Conservation (phyloP, 768 basidiomycete genomes). For the Boletus rufocinnamomeus region DNA sequence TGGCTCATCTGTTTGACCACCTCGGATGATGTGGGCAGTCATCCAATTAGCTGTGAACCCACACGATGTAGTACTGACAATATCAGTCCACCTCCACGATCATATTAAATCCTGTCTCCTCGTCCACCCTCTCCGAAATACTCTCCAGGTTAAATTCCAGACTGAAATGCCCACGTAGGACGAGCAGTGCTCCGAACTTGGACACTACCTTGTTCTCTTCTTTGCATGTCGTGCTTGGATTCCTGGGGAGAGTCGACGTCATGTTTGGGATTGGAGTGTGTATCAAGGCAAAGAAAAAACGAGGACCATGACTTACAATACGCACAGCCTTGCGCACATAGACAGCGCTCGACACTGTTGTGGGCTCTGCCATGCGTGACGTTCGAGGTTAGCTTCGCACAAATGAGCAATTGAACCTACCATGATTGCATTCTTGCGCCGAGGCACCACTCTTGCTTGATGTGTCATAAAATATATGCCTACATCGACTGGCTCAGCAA, state of each 20-base stretch:
- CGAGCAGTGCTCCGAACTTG: conserved; percentile 70
- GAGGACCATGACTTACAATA: conserved; percentile 58
- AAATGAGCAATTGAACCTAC: not conserved
- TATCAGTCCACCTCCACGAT: conserved; percentile 63
- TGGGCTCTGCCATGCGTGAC: conserved; percentile 54
- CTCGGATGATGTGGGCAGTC: too few relatives aligned
- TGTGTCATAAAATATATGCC: too few relatives aligned
- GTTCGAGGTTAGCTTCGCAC: not conserved
- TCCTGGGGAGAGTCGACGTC: conserved; percentile 43
- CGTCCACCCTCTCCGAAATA: conserved; percentile 38
- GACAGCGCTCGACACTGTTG: conserved; percentile 57
- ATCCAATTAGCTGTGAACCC: too few relatives aligned
- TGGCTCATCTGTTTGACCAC: too few relatives aligned
- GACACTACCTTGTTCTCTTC: conserved; percentile 71
- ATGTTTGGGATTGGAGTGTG: not conserved
- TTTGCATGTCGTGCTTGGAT: conserved; percentile 56
- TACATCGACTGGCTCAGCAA: too few relatives aligned
- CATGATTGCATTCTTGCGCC: conserved; percentile 53
- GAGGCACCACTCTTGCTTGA: conserved; percentile 47
- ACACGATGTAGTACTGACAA: too few relatives aligned
- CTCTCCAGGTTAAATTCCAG: conserved; percentile 40
- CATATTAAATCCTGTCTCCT: conserved; percentile 43
- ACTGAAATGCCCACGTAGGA: conserved; percentile 65
- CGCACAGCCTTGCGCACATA: conserved; percentile 68
- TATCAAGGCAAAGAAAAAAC: not conserved